These are phyloP conservation scores for Caloboletus inedulis DNA, from an alignment of 1,284 basidiomycete species.

Conservation along the genomic window DNA sequence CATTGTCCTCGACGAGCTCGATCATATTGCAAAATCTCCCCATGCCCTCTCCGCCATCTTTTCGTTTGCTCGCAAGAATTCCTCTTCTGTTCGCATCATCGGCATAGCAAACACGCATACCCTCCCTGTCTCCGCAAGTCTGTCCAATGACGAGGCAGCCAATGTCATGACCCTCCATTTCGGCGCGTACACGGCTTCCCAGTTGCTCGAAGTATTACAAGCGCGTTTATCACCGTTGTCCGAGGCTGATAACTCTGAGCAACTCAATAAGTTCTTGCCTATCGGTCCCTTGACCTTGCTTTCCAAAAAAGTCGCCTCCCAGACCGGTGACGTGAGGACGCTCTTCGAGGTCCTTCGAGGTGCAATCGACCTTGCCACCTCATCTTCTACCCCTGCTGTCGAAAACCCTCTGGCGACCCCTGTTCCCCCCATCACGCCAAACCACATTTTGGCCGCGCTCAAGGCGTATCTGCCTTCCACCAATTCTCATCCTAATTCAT, in stretches of 20 bases:
- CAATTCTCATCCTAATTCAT: conserved; percentile 22
- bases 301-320: conserved; percentile 71
- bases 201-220: conserved; percentile 64
- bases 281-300: conserved; percentile 59
- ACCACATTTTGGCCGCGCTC: conserved; percentile 63
- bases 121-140: conserved; percentile 46
- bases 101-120: conserved; percentile 85
- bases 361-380: conserved; percentile 65
- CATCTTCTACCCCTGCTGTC: conserved; percentile 20
- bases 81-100: conserved; percentile 53
- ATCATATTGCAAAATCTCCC: conserved; percentile 62
- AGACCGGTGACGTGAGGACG: conserved; percentile 75
- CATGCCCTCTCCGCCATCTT: conserved; percentile 61
- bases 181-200: conserved; percentile 64
- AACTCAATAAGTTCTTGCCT: conserved; percentile 57
- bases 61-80: conserved; percentile 51
- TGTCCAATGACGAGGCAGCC: conserved; percentile 24
- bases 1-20: conserved; percentile 75
- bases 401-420: conserved; percentile 43
- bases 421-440: conserved; percentile 51
- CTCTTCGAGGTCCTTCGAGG: conserved; percentile 74
- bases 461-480: conserved; percentile 63
- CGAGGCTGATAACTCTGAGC: conserved; percentile 31
- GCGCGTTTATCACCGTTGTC: conserved; percentile 52
- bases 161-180: conserved; percentile 69